These are phyloP conservation scores for Hordeum vulgare DNA, from an alignment of 176 grass and related monocot species.

Conservation along the genomic window DNA sequence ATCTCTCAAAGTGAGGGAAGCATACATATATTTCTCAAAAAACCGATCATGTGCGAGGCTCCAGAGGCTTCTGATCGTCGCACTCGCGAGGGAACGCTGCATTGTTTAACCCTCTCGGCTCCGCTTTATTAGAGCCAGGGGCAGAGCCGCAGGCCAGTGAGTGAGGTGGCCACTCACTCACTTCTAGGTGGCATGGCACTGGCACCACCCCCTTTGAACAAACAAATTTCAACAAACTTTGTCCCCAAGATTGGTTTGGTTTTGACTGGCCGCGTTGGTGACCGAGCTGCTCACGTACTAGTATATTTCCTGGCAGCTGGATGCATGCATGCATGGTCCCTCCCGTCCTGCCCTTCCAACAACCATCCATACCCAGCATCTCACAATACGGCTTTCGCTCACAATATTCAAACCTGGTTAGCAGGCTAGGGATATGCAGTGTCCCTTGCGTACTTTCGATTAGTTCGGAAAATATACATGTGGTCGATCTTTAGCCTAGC, in stretches of 20 bases:
- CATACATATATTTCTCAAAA: not conserved
- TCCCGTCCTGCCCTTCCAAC: not conserved
- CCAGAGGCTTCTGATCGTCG: not conserved
- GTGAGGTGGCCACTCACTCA: conserved; percentile 22
- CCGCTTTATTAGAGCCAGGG: conserved; percentile 4
- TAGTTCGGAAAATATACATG: not conserved
- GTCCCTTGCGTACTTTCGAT: not conserved
- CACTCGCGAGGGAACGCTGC: not conserved
- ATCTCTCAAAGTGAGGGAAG: no score
- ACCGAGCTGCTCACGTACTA: not conserved
- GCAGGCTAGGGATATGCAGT: not conserved
- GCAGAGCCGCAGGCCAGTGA: not conserved
- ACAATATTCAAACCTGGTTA: not conserved
- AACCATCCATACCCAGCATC: not conserved
- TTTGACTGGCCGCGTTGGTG: conserved; percentile 19
- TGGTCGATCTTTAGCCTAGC: not conserved
- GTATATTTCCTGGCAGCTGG: not conserved
- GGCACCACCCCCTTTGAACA: conserved; percentile 7
- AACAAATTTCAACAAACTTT: conserved; percentile 31
- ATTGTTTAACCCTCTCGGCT: conserved; percentile 14
- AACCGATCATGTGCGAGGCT: not conserved
- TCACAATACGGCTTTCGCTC: not conserved
- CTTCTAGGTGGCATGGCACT: conserved; percentile 4
- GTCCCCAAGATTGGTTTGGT: conserved; percentile 20
- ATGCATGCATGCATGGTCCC: not conserved